Base-by-base conservation (phyloP, 768 basidiomycete species). In the Trametes cinnabarina region DNA sequence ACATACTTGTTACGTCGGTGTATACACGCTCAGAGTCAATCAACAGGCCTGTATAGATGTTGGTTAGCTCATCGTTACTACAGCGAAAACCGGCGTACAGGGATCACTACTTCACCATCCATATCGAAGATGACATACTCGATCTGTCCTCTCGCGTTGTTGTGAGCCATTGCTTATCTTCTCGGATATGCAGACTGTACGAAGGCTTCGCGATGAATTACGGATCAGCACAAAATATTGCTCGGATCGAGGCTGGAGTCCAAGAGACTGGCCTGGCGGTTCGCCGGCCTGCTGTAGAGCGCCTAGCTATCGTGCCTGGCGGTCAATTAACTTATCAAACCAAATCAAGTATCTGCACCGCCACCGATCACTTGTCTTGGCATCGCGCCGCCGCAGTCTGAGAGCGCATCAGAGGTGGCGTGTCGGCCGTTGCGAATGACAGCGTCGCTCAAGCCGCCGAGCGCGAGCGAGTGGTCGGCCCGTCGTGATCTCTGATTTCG, bases 11-110 rank as follows among this genome's bases (percentile, higher is more conserved):
- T 20, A 90, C 88, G 65, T 83, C 76, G 39, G 88, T 88, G 71
- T 91, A 92, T 28, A 93, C 79, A 51, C 74, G 75, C 67, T 92
- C 90, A 4, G 89, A 86, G 70, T 91, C 86, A 63, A 92, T 85
- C 76, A 91, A 78, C 30, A 90, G 71, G 40, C 89, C 87, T 89
- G 66, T 8, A 50, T 8, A n/a, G 8, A 28, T 35, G n/a, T 40
- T 32, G n/a, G 17, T 37, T 6, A 46, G 30, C 23, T 10, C 14
- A 48, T 3, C 28, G 15, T 34, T 17, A 51, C 14, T n/a, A 3
- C 11, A 22, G 7, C 37, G 25, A 10, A 15, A 11, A 23, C 25
- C 34, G 22, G 44, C 17, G 39, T 39, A 30, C 12, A 10, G 20
- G n/a, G 34, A 11, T 19, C 22, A 23, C 51, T 8, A 44, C 35